Conservation (phyloP, 2,329 filamentous ascomycete species). For the Trematosphaeria pertusa region DNA sequence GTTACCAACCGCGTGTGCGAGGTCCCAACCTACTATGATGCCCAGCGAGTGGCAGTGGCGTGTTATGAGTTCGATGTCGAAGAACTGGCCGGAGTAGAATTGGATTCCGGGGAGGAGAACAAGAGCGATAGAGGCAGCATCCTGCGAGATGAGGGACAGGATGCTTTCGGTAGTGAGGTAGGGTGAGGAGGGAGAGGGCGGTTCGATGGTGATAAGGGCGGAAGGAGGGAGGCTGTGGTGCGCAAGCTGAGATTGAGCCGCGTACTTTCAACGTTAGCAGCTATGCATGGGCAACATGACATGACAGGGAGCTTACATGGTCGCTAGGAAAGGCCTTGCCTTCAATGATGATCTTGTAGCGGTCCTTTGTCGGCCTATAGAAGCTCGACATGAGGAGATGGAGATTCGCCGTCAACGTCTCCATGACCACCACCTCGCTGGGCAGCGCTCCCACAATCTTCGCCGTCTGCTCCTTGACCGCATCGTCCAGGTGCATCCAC, state of each 20-base stretch:
- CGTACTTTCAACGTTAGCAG: conserved; percentile 63
- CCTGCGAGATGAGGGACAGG: conserved; percentile 73
- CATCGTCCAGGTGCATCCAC: conserved; percentile 82
- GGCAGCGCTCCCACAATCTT: conserved; percentile 76
- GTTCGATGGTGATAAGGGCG: conserved; percentile 76
- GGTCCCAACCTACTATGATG: conserved; percentile 83
- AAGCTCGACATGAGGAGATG: conserved; percentile 86
- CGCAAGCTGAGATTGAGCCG: conserved; percentile 79
- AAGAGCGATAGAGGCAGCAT: conserved; percentile 75
- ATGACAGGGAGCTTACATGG: conserved; percentile 61
- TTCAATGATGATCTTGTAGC: conserved; percentile 85
- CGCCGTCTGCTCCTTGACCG: conserved; percentile 72
- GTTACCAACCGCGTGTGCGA: conserved; percentile 86
- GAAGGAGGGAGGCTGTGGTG: conserved; percentile 71
- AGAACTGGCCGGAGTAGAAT: conserved; percentile 89
- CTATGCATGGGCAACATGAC: not conserved
- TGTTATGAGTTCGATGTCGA: conserved; percentile 84
- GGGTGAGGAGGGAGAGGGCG: conserved; percentile 59
- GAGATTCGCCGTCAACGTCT: conserved; percentile 81
- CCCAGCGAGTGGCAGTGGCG: conserved; percentile 73
- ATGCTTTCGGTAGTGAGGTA: conserved; percentile 75
- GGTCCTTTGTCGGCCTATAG: conserved; percentile 71
- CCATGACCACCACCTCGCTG: conserved; percentile 85
- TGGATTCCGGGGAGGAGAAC: conserved; percentile 86
- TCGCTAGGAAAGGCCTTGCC: conserved; percentile 91